A percentile compares a stretch with the other conserved stretches of the same genome.
Evolutionary conservation across 208 protist species (phyloP).

Genomic region (Acanthamoeba royreba): DNA sequence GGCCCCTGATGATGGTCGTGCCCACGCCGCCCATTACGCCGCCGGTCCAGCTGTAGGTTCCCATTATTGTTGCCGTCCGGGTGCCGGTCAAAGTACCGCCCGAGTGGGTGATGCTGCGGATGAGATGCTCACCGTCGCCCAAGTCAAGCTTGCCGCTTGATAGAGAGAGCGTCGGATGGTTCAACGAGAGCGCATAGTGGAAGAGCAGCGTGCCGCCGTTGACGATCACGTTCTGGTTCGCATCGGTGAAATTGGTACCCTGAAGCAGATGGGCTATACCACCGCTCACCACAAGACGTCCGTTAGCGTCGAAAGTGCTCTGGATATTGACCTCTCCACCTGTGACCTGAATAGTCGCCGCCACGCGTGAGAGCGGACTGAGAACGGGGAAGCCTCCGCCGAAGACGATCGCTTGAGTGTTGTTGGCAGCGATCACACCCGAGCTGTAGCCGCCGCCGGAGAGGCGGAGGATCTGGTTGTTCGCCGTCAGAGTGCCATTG

Average conservation of each 20-base stretch:
- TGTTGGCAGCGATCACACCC: background rate
- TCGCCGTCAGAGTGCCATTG: slow-evolving; percentile 19
- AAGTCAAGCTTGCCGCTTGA: background rate
- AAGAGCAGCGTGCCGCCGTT: background rate
- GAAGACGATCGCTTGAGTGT: background rate
- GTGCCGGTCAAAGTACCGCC: background rate
- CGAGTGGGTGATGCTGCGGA: background rate
- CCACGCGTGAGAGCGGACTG: background rate
- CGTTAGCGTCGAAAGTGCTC: background rate
- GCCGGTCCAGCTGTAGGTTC: slow-evolving; percentile 7
- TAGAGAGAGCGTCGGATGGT: background rate
- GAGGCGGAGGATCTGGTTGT: background rate
- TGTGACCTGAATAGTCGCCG: background rate
- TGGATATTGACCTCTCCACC: background rate
- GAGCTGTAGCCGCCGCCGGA: slow-evolving; percentile 33
- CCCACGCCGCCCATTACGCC: slow-evolving; percentile 11
- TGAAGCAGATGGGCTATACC: background rate
- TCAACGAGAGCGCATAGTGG: background rate
- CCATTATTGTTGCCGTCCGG: background rate
- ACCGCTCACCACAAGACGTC: background rate
- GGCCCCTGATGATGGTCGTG: background rate
- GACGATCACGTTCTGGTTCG: background rate
- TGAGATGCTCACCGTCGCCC: background rate
- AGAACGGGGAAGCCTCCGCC: background rate
- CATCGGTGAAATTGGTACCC: background rate